Conservation (phyloP, 257 asterid species). For the Solanum appendiculatum region DNA sequence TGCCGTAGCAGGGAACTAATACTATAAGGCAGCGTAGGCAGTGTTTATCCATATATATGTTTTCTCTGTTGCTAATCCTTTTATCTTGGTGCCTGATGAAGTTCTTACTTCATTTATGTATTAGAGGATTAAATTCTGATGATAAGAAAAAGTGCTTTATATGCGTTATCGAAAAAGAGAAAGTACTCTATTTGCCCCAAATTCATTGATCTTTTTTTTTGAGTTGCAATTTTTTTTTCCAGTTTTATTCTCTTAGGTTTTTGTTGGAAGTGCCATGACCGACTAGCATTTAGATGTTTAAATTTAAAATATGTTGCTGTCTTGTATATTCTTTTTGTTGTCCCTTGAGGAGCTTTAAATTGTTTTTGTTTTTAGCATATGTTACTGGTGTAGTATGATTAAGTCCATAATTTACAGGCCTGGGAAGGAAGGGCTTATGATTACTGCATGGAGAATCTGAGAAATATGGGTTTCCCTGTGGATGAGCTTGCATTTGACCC, state of each 20-base stretch:
- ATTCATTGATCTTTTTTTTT: not conserved
- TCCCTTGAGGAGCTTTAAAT: not conserved
- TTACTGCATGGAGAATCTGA: conserved; percentile 72
- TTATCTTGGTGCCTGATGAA: not conserved
- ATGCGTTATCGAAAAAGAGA: not conserved
- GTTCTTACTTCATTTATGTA: not conserved
- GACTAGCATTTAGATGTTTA: not conserved
- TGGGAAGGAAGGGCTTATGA: conserved; percentile 99
- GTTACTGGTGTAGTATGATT: not conserved
- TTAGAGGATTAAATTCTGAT: not conserved
- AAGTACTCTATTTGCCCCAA: not conserved
- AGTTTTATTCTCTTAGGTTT: not conserved
- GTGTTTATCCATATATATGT: not conserved
- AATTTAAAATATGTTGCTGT: not conserved
- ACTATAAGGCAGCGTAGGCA: not conserved
- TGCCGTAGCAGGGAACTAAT: not conserved
- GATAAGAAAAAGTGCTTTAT: not conserved
- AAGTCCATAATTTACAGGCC: conserved; percentile 39
- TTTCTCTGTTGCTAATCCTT: not conserved
- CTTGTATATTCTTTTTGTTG: not conserved
- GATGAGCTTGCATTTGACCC: conserved; percentile 93
- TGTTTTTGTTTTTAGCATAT: not conserved
- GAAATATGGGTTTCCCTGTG: conserved; percentile 78
- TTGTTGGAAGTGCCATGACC: not conserved
- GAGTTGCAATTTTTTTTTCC: not conserved